Evolutionary conservation across 306 rosid species (phyloP).

Genomic region (Acacia confusa): DNA sequence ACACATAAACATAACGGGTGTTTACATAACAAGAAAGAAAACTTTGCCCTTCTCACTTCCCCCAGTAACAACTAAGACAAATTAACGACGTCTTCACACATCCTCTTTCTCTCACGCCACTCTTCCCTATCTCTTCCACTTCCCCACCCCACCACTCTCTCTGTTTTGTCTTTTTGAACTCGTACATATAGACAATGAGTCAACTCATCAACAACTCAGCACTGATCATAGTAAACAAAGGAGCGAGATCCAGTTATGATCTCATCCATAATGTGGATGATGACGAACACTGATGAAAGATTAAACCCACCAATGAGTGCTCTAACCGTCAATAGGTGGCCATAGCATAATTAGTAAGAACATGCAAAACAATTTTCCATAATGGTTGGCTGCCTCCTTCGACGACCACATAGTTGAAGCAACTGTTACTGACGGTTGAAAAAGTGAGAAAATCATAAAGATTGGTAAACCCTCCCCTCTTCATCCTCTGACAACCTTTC

Average conservation of each 20-base stretch:
- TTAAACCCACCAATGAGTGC: constrained; percentile 37
- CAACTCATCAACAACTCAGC: constrained; percentile 93
- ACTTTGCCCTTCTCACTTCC: too few species aligned
- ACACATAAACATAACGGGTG: too few species aligned
- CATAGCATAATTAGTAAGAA: constrained; percentile 56
- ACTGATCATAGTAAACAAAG: constrained; percentile 80
- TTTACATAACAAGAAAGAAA: too few species aligned
- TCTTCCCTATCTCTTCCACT: too few species aligned
- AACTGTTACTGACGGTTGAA: not conserved
- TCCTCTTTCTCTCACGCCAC: too few species aligned
- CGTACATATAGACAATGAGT: constrained; percentile 21
- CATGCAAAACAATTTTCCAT: constrained; percentile 45
- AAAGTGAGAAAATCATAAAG: constrained; percentile 63
- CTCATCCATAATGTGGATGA: constrained; percentile 79
- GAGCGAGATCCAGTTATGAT: constrained; percentile 73
- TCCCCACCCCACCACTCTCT: too few species aligned
- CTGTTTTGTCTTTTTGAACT: too few species aligned
- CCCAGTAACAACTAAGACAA: too few species aligned
- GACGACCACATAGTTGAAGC: not conserved
- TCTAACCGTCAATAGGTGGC: constrained; percentile 56
- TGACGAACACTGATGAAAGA: constrained; percentile 43
- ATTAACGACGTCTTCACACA: too few species aligned
- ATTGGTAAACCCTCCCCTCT: constrained; percentile 71
- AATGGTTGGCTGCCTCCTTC: constrained; percentile 38
- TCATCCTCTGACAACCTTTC: constrained; percentile 73